Evolutionary conservation across 768 basidiomycete genomes (phyloP), one percentile per base, ranked within the genome.

Genomic region (Naganishia randhawae): DNA sequence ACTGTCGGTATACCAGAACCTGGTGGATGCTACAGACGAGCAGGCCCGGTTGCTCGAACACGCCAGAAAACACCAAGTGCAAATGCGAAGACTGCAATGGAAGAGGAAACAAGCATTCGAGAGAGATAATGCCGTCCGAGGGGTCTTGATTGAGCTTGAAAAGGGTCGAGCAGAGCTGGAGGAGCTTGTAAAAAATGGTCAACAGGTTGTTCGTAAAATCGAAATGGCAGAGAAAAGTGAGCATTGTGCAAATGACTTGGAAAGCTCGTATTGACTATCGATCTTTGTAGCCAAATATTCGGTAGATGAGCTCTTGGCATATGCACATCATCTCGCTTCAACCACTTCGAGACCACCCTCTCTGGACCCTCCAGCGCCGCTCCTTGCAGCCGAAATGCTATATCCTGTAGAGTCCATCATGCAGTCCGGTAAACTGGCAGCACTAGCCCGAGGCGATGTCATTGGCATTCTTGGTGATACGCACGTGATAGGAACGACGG

Each of bases 151-250:
- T 1, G 48, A 37, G 29, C 31, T 68, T 29, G 32, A 68, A 29
- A 31, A 41, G n/a, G 67, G 37, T 32, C 41, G 48, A 16, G 37
- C 45, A 25, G 37, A 54, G 16, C 29, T 62, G 54, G 63, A 48
- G 32, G 70, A 65, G 63, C 50, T 68, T 42, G 52, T 69, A n/a
- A 63, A 65, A 50, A 9, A 63, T 75, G 91, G 91, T 5, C 83
- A 83, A 76, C 88, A 91, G 74, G 77, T 93, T 63, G 86, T 92
- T 10, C 85, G 86, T 41, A 70, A 77, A 22, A 74, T 71, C 16
- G 65, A 66, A 27, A 31, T 64, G 25, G 50, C 66, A n/a, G 54
- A 68, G 22, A 69, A 35, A 27, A 51, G 63, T 65, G 31, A 57
- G 68, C 52, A 16, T 17, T 25, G 39, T 7, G 25, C 64, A 14